phyloP scores from a whole-genome alignment of 2,329 filamentous ascomycete genomes.

The Aspergillus candidus region DNA sequence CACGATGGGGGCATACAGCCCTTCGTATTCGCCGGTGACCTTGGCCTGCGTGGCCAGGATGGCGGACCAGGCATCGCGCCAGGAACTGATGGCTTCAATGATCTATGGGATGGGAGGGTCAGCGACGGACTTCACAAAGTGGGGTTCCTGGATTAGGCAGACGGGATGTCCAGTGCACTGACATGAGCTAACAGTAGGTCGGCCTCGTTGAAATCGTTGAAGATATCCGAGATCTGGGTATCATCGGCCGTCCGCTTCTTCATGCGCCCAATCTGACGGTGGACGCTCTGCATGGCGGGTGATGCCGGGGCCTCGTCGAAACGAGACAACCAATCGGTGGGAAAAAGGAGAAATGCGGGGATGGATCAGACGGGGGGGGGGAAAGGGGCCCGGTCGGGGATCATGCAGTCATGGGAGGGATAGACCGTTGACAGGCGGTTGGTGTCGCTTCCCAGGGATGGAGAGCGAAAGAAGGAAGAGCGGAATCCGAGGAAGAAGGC shows the following conservation, averaged over 20 bases:
- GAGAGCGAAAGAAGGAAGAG: no score
- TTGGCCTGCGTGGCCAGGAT: slow-evolving; percentile 64
- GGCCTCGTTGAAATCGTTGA: slow-evolving; percentile 75
- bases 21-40: slow-evolving; percentile 61
- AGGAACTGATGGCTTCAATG: slow-evolving; percentile 67
- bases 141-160: no score
- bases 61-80: slow-evolving; percentile 71
- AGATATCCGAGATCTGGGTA: slow-evolving; percentile 65
- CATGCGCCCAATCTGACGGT: slow-evolving; percentile 68
- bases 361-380: not conserved
- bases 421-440: no score
- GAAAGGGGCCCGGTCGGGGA: no score
- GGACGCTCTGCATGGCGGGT: slow-evolving; percentile 46
- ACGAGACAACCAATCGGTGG: not conserved
- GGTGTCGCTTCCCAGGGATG: no score
- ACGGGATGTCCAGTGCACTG: slow-evolving; percentile 16
- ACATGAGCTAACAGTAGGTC: slow-evolving; percentile 69
- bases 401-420: no score
- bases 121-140: not conserved
- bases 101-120: slow-evolving; percentile 47
- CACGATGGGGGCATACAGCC: slow-evolving; percentile 70
- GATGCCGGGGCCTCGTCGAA: not conserved
- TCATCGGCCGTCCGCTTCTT: slow-evolving; percentile 67
- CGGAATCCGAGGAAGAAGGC: no score
- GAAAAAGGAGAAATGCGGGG: not conserved